Evolutionary conservation across 495 filamentous ascomycete genomes (phyloP).

Genomic region (Aeminium ludgeri): DNA sequence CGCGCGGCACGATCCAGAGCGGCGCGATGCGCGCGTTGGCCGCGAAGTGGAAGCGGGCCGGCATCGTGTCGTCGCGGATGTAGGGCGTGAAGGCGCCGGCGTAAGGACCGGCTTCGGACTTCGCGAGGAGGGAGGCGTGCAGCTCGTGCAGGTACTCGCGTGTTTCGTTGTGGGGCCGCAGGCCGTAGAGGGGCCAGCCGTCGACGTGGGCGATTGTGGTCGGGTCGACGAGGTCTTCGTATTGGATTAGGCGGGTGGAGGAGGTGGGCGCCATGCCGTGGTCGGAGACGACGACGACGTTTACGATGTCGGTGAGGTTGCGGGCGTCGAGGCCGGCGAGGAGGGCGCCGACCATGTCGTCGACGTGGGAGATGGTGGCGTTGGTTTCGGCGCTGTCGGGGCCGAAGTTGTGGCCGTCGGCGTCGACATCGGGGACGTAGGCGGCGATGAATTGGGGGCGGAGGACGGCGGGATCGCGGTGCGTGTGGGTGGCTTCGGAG

Average conservation of each 20-base stretch:
- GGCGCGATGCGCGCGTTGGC: constrained; percentile 78
- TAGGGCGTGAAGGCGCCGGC: constrained; percentile 68
- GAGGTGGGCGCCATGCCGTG: constrained; percentile 96
- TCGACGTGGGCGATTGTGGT: constrained; percentile 64
- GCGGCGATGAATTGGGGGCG: constrained; percentile 84
- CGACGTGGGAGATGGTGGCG: constrained; percentile 53
- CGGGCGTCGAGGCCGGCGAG: constrained; percentile 61
- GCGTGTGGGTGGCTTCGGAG: constrained; percentile 16
- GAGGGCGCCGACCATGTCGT: constrained; percentile 58
- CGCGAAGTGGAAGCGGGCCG: constrained; percentile 71
- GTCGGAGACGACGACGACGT: constrained; percentile 94
- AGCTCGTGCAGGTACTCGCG: constrained; percentile 23
- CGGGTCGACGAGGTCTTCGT: constrained; percentile 78
- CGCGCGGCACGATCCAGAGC: constrained; percentile 77
- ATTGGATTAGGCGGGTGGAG: constrained; percentile 62
- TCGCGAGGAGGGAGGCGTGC: constrained; percentile 28
- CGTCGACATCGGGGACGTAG: constrained; percentile 84
- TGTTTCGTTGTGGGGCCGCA: constrained; percentile 57
- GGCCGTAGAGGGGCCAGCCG: constrained; percentile 83
- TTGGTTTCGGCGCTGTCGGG: constrained; percentile 87
- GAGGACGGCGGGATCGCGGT: constrained; percentile 21
- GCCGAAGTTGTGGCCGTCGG: constrained; percentile 69
- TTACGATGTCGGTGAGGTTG: constrained; percentile 77
- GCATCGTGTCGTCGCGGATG: constrained; percentile 65
- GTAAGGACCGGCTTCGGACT: constrained; percentile 25